Evolutionary conservation across 371 early-diverging fungal species (phyloP), one percentile per base, ranked within the genome.

Genomic region (Apophysomyces sp.): DNA sequence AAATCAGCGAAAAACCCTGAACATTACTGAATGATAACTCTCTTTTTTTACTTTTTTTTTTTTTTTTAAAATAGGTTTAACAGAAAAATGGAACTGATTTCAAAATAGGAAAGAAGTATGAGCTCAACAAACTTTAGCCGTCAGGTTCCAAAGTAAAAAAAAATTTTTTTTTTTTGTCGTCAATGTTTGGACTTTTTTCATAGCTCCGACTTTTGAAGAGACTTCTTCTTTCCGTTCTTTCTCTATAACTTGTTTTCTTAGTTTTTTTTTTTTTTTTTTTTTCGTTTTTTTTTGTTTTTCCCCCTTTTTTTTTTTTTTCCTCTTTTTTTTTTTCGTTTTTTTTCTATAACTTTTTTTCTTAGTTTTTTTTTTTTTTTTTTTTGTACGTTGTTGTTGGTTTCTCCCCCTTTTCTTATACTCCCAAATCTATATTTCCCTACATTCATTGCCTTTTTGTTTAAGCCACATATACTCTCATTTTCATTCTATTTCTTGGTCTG

Each of bases 211-310:
- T 36, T 56, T 34, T 56, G 36, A 24, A 28, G 12, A 26, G 29
- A 16, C 40, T 30, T 44, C 24, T 58, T 34, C 40, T 1, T 58
- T 37, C 56, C 41, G 37, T 27, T 11, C 40, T 29, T 36, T 56
- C 37, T 56, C 39, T 9, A 18, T 37, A 21, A 8, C 37, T 56
- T 56, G 5, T 56, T 36, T 29, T 37, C 37, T 24, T 21, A 32
- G 12, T 37, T 28, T 36, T 51, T 36, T 8, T 21, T 56, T 15
- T 56, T 56, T 56, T 36, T 31, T 56, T 36, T 56, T 56, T 36
- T n/a, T 56, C 13, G 9, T 36, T 36, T 56, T 4, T 32, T 56
- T 21, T 56, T 56, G 21, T 34, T 56, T 18, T 3, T 18, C 24
- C 7, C 12, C 16, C 29, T 27, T 54, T 16, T 4, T 54, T 54